Evolutionary conservation across 192 early-diverging fungal genomes (phyloP), one percentile per base, ranked within the genome.

Genomic region (Funneliformis mosseae): DNA sequence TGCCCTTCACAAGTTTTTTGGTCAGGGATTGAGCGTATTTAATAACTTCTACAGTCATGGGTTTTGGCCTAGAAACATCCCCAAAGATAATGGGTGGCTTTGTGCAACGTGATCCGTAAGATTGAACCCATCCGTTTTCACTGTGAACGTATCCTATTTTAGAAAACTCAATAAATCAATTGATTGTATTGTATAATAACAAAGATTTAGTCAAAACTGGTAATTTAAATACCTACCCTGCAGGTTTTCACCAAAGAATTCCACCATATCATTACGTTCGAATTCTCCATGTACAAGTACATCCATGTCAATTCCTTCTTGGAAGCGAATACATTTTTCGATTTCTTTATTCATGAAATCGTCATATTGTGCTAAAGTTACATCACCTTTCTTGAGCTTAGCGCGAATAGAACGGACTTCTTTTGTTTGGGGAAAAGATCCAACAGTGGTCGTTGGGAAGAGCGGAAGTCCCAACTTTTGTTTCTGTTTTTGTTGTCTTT

Each of bases 11-110:
- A 76, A 96, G 95, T 84, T 93, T 93, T 48, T 81, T 83, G 87
- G 96, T 98, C 79, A 96, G 88, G 50, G 91, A 90, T 89, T 99
- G 96, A 66, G 97, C 95, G 80, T 95, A 98, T 77, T 83, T 85
- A 25, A 92, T 91, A 88, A 92, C 90, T 42, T 91, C 91, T 78
- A 98, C 93, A 28, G 97, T 99, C 96, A 99, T 99, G 64, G 97
- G 90, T 59, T 88, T 84, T 50, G 94, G 95, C 68, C 97, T 95
- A 75, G 89, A 89, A 68, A 99, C 95, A 87, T 99, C 97, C 84
- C 97, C 97, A 83, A 92, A 98, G 85, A 99, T 97, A 71, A 99
- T 94, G 59, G 97, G 97, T 70, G 97, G 97, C 90, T 97, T 96
- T 84, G 96, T 95, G 85, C 95, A 98, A 79, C 96, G 95, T 80